Evolutionary conservation across 805 yeast genomes (phyloP).

Genomic region (Ogataea nonfermentans): DNA sequence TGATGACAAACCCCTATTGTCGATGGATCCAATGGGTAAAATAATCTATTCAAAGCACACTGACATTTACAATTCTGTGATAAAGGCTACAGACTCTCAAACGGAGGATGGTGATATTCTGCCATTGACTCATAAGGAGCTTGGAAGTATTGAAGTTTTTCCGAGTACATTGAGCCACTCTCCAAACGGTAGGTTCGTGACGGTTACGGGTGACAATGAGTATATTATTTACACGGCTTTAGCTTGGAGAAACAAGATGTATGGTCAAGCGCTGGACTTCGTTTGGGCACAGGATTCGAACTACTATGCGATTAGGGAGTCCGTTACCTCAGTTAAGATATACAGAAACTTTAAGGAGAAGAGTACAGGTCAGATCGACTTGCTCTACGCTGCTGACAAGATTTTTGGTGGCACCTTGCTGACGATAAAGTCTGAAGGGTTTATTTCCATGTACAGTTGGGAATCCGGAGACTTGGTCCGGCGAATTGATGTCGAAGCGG

Average conservation of each 20-base stretch:
- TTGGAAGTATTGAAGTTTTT: conserved; percentile 91
- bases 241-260: conserved; percentile 96
- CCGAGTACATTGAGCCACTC: conserved; percentile 88
- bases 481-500: conserved; percentile 84
- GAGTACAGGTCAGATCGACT: conserved; percentile 57
- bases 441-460: conserved; percentile 92
- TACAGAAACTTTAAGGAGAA: conserved; percentile 85
- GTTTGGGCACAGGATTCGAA: conserved; percentile 94
- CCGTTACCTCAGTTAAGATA: conserved; percentile 60
- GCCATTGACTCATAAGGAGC: conserved; percentile 77
- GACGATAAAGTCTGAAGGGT: conserved; percentile 81
- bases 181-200: conserved; percentile 95
- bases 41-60: conserved; percentile 88
- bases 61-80: conserved; percentile 81
- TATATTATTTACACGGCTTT: conserved; percentile 92
- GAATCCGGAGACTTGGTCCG: conserved; percentile 80
- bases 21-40: conserved; percentile 92
- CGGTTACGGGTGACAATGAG: conserved; percentile 98
- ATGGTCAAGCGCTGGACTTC: conserved; percentile 86
- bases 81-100: conserved; percentile 62
- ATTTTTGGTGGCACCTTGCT: conserved; percentile 87
- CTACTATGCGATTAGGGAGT: conserved; percentile 78
- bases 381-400: conserved; percentile 72
- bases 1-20: conserved; percentile 88
- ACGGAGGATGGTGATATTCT: conserved; percentile 79